Percentiles rank a stretch among this genome's conserved stretches.
Evolutionary conservation across 164 flowering plant genomes (phyloP).

Genomic region (Magnolia officinalis): DNA sequence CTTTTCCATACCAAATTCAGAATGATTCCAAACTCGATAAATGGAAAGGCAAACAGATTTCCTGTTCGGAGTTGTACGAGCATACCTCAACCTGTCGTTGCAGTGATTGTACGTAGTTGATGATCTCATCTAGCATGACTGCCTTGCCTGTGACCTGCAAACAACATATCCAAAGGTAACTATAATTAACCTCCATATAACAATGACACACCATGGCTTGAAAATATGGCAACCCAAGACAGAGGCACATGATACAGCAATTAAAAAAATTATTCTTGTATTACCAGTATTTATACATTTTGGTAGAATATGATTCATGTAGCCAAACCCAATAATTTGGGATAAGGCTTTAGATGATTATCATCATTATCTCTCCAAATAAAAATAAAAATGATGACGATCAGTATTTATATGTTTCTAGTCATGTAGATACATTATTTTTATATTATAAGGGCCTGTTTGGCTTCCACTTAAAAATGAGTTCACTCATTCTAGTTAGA

Average conservation of each 20-base stretch:
- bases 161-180: background rate
- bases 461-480: too few relatives aligned
- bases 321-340: constrained; percentile 9
- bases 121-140: constrained; percentile 97
- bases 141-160: constrained; percentile 95
- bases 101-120: constrained; percentile 92
- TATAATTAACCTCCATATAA: background rate
- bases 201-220: background rate
- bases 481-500: too few relatives aligned
- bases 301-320: too few relatives aligned
- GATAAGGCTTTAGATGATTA: constrained; percentile 11
- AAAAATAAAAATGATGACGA: too few relatives aligned
- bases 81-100: constrained; percentile 96
- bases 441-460: too few relatives aligned
- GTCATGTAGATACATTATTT: too few relatives aligned
- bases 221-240: background rate
- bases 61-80: background rate
- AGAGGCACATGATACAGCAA: too few relatives aligned
- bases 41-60: background rate
- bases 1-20: background rate
- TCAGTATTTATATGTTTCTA: too few relatives aligned
- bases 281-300: too few relatives aligned
- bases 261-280: too few relatives aligned
- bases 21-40: background rate
- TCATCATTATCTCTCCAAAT: too few relatives aligned